phyloP scores from a whole-genome alignment of 805 yeast genomes.

The Cyberlindnera americana region DNA sequence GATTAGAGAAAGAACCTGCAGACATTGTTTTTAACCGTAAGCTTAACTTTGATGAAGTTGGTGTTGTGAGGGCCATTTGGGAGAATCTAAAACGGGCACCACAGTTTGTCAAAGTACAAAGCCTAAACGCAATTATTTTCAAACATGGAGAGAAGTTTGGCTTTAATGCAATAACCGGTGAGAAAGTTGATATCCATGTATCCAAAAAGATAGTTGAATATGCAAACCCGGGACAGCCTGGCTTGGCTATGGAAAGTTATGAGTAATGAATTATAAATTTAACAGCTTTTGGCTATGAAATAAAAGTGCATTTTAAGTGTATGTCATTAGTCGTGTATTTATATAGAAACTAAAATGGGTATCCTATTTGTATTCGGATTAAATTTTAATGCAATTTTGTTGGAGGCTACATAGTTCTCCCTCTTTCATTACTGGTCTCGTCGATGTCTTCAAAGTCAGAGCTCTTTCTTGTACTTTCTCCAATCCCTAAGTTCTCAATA shows the following conservation, averaged over 20 bases:
- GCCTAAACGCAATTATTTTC: slow-evolving; percentile 57
- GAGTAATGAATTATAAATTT: neutral
- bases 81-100: slow-evolving; percentile 61
- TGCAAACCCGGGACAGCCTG: slow-evolving; percentile 94
- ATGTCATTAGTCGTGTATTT: too few species aligned
- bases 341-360: too few species aligned
- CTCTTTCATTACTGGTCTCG: slow-evolving; percentile 18
- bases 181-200: slow-evolving; percentile 57
- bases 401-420: slow-evolving; percentile 12
- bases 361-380: neutral
- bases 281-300: too few species aligned
- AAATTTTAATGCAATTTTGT: neutral
- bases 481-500: slow-evolving; percentile 20
- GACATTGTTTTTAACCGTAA: slow-evolving; percentile 84
- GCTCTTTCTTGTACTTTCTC: slow-evolving; percentile 22
- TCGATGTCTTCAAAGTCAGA: slow-evolving; percentile 26
- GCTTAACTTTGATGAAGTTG: slow-evolving; percentile 74
- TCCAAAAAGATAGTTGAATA: slow-evolving; percentile 69
- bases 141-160: slow-evolving; percentile 61
- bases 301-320: too few species aligned
- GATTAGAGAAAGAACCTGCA: slow-evolving; percentile 67
- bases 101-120: slow-evolving; percentile 50
- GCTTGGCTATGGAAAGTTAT: slow-evolving; percentile 65
- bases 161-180: slow-evolving; percentile 62
- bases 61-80: slow-evolving; percentile 52